Conservation (phyloP, 2,329 filamentous ascomycete species). For the Verticillium zaregamsianum region DNA sequence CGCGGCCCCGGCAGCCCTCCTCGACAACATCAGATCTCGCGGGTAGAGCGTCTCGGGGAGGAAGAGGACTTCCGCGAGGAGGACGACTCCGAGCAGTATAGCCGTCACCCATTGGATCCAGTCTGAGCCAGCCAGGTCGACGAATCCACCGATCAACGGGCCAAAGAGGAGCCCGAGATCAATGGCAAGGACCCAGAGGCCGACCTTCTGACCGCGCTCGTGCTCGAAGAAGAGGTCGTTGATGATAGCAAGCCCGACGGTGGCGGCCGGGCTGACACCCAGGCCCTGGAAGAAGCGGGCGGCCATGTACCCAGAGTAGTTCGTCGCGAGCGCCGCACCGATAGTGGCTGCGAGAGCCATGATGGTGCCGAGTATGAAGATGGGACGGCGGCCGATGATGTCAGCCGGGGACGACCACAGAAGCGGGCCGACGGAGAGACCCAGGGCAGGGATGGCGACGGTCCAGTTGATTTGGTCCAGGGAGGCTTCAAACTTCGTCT, state of each 20-base stretch:
- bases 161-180: slow-evolving; percentile 47
- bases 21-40: slow-evolving; percentile 40
- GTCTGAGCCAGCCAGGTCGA: slow-evolving; percentile 38
- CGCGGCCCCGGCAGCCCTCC: neutral
- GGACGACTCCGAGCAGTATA: slow-evolving; percentile 44
- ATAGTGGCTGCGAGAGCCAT: slow-evolving; percentile 26
- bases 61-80: slow-evolving; percentile 42
- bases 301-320: slow-evolving; percentile 50
- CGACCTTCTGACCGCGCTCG: slow-evolving; percentile 50
- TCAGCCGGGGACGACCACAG: slow-evolving; percentile 44
- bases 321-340: slow-evolving; percentile 26
- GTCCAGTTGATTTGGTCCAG: slow-evolving; percentile 50
- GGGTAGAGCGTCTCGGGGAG: slow-evolving; percentile 56
- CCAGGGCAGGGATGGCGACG: slow-evolving; percentile 46
- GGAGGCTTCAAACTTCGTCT: slow-evolving; percentile 38
- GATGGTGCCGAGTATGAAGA: slow-evolving; percentile 39
- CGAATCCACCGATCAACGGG: slow-evolving; percentile 41
- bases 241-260: slow-evolving; percentile 50
- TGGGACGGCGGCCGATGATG: slow-evolving; percentile 45
- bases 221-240: slow-evolving; percentile 54
- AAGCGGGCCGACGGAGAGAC: slow-evolving; percentile 45
- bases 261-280: slow-evolving; percentile 48
- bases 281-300: slow-evolving; percentile 55
- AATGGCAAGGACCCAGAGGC: slow-evolving; percentile 53
- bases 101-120: slow-evolving; percentile 54